phyloP scores from a whole-genome alignment of 495 filamentous ascomycete genomes.

The Clohesyomyces aquaticus region DNA sequence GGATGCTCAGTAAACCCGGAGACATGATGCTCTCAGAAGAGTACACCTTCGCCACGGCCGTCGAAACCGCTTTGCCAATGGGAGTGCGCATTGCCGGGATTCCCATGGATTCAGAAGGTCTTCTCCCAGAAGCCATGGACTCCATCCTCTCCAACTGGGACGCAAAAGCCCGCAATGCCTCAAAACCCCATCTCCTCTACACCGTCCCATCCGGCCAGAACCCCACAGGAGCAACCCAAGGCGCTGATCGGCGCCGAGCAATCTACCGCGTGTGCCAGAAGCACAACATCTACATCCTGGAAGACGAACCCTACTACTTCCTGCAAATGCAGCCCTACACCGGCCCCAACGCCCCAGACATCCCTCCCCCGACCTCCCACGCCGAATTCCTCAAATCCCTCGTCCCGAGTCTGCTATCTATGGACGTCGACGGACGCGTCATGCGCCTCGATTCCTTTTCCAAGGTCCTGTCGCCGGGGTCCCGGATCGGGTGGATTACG shows the following conservation, averaged over 20 bases:
- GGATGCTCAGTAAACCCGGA: constrained; percentile 73
- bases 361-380: constrained; percentile 59
- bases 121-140: constrained; percentile 70
- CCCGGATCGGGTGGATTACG: constrained; percentile 67
- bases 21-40: constrained; percentile 82
- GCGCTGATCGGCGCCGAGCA: constrained; percentile 62
- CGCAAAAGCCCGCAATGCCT: constrained; percentile 55
- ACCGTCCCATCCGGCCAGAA: constrained; percentile 90
- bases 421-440: constrained; percentile 70
- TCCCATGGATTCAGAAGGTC: constrained; percentile 75
- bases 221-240: constrained; percentile 85
- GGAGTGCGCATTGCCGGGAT: constrained; percentile 75
- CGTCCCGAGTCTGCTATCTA: constrained; percentile 63
- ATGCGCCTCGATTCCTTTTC: constrained; percentile 72
- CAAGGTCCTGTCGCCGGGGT: constrained; percentile 66
- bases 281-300: constrained; percentile 85
- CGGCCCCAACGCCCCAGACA: constrained; percentile 54
- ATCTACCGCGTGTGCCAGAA: constrained; percentile 78
- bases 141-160: constrained; percentile 70
- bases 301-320: constrained; percentile 97
- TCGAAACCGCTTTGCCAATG: constrained; percentile 79
- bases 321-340: constrained; percentile 91
- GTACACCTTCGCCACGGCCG: constrained; percentile 80
- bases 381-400: constrained; percentile 64
- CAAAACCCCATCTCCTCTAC: constrained; percentile 78